Evolutionary conservation across 1,139 yeast species (phyloP).

Genomic region (Suhomyces chickasaworum): DNA sequence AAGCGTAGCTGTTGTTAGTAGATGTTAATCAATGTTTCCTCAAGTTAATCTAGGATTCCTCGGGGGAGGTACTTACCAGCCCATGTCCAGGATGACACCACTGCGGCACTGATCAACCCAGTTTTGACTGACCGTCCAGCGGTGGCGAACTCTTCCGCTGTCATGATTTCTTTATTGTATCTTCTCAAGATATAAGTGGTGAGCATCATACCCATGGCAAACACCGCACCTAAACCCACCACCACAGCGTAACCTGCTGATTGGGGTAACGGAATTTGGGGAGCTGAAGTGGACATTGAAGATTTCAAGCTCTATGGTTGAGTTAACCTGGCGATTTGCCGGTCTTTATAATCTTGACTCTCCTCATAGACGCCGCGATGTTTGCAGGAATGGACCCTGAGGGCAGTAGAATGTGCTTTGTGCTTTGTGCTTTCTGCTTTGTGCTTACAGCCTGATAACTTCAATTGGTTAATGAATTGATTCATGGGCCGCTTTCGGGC

Average conservation of each 20-base stretch:
- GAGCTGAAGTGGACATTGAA: conserved; percentile 8
- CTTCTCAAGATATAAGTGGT: conserved; percentile 71
- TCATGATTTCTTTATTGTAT: conserved; percentile 77
- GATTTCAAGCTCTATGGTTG: neutral
- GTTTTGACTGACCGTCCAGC: conserved; percentile 85
- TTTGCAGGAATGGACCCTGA: neutral
- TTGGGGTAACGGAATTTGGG: conserved; percentile 50
- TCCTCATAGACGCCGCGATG: neutral
- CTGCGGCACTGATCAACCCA: conserved; percentile 82
- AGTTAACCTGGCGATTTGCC: neutral
- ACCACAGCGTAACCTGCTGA: conserved; percentile 94
- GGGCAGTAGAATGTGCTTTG: no score
- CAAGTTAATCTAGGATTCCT: no score
- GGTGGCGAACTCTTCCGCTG: conserved; percentile 87
- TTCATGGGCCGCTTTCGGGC: conserved; percentile 1
- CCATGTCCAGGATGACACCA: conserved; percentile 94
- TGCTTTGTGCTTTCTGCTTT: no score
- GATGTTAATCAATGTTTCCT: neutral
- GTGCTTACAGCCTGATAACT: neutral
- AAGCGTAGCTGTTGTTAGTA: conserved; percentile 50
- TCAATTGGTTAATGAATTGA: neutral
- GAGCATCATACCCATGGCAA: conserved; percentile 76
- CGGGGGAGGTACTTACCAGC: conserved; percentile 43
- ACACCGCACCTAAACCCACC: conserved; percentile 82
- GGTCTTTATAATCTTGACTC: neutral